Evolutionary conservation across 2,329 filamentous ascomycete species (phyloP).

Genomic region (Hypoxylon sp.): DNA sequence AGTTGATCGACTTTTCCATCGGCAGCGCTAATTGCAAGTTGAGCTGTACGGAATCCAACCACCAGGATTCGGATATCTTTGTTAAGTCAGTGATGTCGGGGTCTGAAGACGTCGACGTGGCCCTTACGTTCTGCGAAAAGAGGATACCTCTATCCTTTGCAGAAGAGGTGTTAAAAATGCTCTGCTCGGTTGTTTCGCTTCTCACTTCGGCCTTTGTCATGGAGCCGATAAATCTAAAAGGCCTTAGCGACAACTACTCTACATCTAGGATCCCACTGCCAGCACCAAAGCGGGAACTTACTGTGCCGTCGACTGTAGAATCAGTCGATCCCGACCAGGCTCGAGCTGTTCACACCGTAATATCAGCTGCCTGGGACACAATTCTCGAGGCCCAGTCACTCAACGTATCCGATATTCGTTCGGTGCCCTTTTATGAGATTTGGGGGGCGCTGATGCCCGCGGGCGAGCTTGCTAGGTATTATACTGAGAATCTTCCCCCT

Average conservation of each 20-base stretch:
- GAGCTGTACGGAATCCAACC: constrained; percentile 58
- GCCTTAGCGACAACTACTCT: constrained; percentile 58
- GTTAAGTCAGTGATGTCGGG: constrained; percentile 60
- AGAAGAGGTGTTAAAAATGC: constrained; percentile 61
- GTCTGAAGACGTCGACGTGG: constrained; percentile 58
- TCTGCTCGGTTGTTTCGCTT: constrained; percentile 62
- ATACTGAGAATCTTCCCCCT: constrained; percentile 60
- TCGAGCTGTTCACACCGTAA: constrained; percentile 58
- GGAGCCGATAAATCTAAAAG: constrained; percentile 62
- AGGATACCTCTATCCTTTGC: constrained; percentile 61
- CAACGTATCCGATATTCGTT: constrained; percentile 61
- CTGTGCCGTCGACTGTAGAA: constrained; percentile 45
- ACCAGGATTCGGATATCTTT: constrained; percentile 63
- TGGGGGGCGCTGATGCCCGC: constrained; percentile 66
- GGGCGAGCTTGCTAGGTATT: constrained; percentile 61
- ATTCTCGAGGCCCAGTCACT: constrained; percentile 59
- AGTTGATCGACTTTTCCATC: constrained; percentile 60
- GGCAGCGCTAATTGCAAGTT: constrained; percentile 63
- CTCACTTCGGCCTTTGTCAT: constrained; percentile 64
- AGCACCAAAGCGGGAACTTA: constrained; percentile 46
- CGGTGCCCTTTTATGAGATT: constrained; percentile 66
- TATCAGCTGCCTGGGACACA: constrained; percentile 62
- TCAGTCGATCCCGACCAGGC: constrained; percentile 60
- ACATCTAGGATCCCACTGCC: constrained; percentile 61
- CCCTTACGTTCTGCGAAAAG: constrained; percentile 63